Base-by-base conservation (phyloP, 805 yeast genomes). In the Kuraishia floccosa region DNA sequence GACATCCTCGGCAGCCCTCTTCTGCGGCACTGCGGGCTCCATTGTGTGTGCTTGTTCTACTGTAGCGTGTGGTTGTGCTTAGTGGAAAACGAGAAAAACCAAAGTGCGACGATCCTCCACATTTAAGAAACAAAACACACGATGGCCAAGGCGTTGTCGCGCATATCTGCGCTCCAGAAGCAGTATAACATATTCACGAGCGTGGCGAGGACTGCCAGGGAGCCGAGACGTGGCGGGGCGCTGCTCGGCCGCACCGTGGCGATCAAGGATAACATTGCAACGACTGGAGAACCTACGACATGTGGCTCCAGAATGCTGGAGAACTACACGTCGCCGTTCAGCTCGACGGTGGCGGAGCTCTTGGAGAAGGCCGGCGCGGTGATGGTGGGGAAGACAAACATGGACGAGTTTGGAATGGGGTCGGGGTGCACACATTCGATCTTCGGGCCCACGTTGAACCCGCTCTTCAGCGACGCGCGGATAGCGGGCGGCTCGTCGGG, bases 361-460 rank as follows among this genome's bases (percentile, higher is more conserved):
- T 50, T 91, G n/a, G 50, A 63, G 6, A 42, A 54, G 0, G 59
- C 63, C 2, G 84, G 86, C 0, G 65, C 69, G 11, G 38, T 46
- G 0, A 46, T 75, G 5, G 58, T 76, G 1, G 98, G 96, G 0
- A 91, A 89, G 51, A 68, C 93, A 2, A 91, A 89, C 43, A 61
- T 91, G 71, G 99, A 91, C 56, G 96, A 91, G 56, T 91, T 91
- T 58, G 99, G 95, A 3, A 91, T 91, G 98, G 99, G 98, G 8
- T 76, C 83, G 9, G 65, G 76, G 1, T 77, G 73, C 10, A 57
- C 72, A 2, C 63, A 71, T 41, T 66, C 80, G 0, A 40, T 44
- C 30, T 71, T 54, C 44, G 87, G 86, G 0, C 63, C 79, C 1
- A 65, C 78, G 0, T 34, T 57, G 3, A 81, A 82, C 42, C 76